Evolutionary conservation across 768 basidiomycete species (phyloP), one percentile per base, ranked within the genome.

Genomic region (Roridomyces roridus): DNA sequence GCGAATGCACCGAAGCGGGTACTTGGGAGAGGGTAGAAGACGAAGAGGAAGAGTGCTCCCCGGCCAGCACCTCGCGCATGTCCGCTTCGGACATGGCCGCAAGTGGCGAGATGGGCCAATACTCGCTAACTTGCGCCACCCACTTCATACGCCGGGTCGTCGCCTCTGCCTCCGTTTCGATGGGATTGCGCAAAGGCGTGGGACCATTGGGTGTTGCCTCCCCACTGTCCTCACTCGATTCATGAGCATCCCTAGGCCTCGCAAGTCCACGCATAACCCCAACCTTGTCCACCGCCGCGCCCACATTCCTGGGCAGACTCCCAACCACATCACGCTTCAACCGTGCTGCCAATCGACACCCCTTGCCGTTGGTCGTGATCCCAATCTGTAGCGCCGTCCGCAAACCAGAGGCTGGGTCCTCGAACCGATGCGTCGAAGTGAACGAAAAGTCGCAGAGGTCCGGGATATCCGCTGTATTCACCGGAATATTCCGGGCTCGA

Each of bases 91-190:
- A 77, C 81, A 97, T 82, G 10, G 74, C 70, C 0, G 92, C 88
- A 8, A 98, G 81, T 37, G 83, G 85, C 11, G 88, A 81, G 44
- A 95, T 78, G 0, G 94, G 88, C 92, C 94, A 98, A 70, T 97
- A 98, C 70, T 98, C 96, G 79, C 94, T 96, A 64, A 98, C 84
- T 69, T 98, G 96, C 0, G 94, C 88, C 4, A 97, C 88, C 93
- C 94, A 98, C 70, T 89, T 86, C 84, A 97, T 92, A 15, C 91
- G 79, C 28, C 94, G 80, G 54, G 74, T 78, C 48, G 82, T 75
- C 23, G 69, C 74, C 60, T 89, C 88, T 2, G 60, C 39, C 8
- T 64, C 70, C 4, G 72, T 78, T 69, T 80, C 78, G 25, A 70
- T 65, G 3, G 50, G 47, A 39, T 63, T 70, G 36, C 85, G 75